Evolutionary conservation across 768 basidiomycete genomes (phyloP).

Genomic region (Coprinopsis sp.): DNA sequence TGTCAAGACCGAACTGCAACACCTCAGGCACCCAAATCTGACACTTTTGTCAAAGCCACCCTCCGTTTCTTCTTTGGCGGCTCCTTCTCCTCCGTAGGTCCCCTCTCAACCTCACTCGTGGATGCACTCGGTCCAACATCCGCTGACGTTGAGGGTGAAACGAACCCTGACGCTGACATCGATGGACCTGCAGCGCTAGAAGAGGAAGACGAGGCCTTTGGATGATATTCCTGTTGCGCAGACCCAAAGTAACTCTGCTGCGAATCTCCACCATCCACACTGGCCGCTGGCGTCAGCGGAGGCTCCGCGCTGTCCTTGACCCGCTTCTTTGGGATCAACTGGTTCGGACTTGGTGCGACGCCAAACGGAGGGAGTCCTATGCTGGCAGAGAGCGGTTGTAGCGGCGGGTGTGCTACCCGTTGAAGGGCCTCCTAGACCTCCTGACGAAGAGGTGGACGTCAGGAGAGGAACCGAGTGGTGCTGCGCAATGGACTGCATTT

Average conservation of each 20-base stretch:
- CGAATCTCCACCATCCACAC: constrained; percentile 40
- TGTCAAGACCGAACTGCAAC: too few relatives aligned
- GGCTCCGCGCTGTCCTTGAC: too few relatives aligned
- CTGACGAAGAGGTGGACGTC: constrained; percentile 20
- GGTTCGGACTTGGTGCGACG: constrained; percentile 11
- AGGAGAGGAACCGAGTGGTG: constrained; percentile 65
- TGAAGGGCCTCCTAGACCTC: constrained; percentile 17
- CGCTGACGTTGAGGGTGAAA: constrained; percentile 9
- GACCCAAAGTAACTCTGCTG: constrained; percentile 15
- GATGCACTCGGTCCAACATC: constrained; percentile 4
- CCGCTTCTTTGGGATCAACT: constrained; percentile 32
- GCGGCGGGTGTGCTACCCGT: constrained; percentile 31
- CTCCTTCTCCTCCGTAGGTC: constrained; percentile 29
- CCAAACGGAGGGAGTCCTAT: constrained; percentile 25
- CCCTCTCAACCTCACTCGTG: constrained; percentile 18
- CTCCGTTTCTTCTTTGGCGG: constrained; percentile 86
- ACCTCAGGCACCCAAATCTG: constrained; percentile 43
- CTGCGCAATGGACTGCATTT: constrained; percentile 87
- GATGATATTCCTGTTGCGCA: too few relatives aligned
- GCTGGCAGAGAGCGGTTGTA: constrained; percentile 30
- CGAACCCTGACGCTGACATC: constrained; percentile 24
- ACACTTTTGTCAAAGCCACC: constrained; percentile 68
- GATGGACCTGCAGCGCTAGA: too few relatives aligned
- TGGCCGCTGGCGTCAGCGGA: constrained; percentile 45
- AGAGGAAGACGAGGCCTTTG: constrained; percentile 14